Conservation (phyloP, 2,329 filamentous ascomycete genomes). For the Scopulariopsis brevicaulis region DNA sequence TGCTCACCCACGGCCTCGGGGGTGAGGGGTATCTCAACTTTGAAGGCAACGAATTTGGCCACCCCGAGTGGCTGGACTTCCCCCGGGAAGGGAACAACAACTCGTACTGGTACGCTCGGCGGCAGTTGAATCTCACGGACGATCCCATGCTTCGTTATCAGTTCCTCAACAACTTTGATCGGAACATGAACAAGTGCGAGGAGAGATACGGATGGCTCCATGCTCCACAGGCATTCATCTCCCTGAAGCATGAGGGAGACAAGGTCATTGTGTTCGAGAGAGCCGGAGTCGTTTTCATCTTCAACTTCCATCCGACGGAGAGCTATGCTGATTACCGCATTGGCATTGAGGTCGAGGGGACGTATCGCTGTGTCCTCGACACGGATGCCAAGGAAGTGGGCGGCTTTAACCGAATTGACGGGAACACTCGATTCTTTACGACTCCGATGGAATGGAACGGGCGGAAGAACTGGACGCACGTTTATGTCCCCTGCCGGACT, state of each 20-base stretch:
- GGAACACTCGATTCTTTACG: slow-evolving; percentile 82
- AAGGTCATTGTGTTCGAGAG: slow-evolving; percentile 96
- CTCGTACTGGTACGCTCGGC: slow-evolving; percentile 87
- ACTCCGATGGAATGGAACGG: slow-evolving; percentile 85
- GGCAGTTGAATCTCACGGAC: slow-evolving; percentile 86
- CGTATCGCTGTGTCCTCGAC: slow-evolving; percentile 78
- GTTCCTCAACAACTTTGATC: slow-evolving; percentile 89
- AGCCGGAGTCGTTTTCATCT: slow-evolving; percentile 80
- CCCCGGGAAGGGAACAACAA: slow-evolving; percentile 87
- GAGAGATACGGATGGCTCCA: slow-evolving; percentile 87
- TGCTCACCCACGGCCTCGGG: slow-evolving; percentile 82
- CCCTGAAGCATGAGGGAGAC: slow-evolving; percentile 84
- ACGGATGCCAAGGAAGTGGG: slow-evolving; percentile 69
- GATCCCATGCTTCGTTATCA: slow-evolving; percentile 77
- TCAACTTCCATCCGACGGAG: slow-evolving; percentile 83
- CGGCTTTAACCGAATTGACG: slow-evolving; percentile 66
- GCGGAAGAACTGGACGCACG: slow-evolving; percentile 79
- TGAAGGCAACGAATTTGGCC: slow-evolving; percentile 96
- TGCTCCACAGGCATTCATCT: slow-evolving; percentile 77
- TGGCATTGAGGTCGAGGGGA: slow-evolving; percentile 73
- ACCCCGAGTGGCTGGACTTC: slow-evolving; percentile 98
- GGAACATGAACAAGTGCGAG: slow-evolving; percentile 79
- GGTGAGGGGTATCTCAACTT: slow-evolving; percentile 98
- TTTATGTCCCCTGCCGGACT: slow-evolving; percentile 78
- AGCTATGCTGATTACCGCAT: slow-evolving; percentile 91